Evolutionary conservation across 108 stramenopile species (phyloP).

Genomic region (Discostella pseudostelligera): DNA sequence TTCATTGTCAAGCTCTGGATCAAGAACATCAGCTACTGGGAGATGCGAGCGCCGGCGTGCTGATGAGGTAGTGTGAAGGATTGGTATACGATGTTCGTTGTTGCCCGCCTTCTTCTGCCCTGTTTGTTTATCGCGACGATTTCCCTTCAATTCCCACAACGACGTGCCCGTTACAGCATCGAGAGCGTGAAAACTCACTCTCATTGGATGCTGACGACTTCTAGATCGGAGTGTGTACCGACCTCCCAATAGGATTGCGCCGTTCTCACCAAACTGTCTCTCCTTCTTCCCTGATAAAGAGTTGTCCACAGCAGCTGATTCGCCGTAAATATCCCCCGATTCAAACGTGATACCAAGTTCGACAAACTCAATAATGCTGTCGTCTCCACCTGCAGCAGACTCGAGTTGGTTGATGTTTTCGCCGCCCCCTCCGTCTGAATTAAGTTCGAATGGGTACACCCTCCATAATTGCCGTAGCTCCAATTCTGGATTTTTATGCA

Average conservation of each 20-base stretch:
- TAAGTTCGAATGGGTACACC: conserved; percentile 32
- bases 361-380: conserved; percentile 25
- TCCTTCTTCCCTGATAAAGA: conserved; percentile 11
- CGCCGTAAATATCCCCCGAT: conserved; percentile 34
- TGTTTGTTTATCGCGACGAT: not conserved
- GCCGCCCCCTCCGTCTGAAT: conserved; percentile 1
- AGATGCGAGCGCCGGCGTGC: conserved; percentile 71
- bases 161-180: conserved; percentile 64
- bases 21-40: conserved; percentile 36
- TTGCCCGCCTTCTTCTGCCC: conserved; percentile 11
- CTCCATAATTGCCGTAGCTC: conserved; percentile 48
- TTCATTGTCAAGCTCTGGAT: conserved; percentile 41
- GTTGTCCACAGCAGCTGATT: not conserved
- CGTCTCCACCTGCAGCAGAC: not conserved
- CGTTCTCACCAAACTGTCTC: conserved; percentile 26
- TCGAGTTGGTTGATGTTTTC: not conserved
- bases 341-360: conserved; percentile 46
- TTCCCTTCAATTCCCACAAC: conserved; percentile 58
- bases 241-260: conserved; percentile 43
- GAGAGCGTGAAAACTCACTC: conserved; percentile 57
- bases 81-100: conserved; percentile 16
- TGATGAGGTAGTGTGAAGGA: conserved; percentile 50
- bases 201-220: conserved; percentile 14
- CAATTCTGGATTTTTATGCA: conserved; percentile 33
- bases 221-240: conserved; percentile 27